phyloP scores from a whole-genome alignment of 2,329 filamentous ascomycete species.

The Penicillium olsonii region DNA sequence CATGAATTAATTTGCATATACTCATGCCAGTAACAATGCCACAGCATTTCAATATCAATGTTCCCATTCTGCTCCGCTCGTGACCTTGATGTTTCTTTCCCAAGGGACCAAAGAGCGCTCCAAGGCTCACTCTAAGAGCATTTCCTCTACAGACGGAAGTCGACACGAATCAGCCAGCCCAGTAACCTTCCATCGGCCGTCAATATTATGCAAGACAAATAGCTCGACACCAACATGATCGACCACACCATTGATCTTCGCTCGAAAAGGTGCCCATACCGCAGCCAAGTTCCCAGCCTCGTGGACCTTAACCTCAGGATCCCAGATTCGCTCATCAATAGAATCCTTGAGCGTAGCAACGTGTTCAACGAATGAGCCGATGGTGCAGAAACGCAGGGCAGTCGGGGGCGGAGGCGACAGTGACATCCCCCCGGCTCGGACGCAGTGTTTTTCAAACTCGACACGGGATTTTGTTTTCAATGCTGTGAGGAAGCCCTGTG shows the following conservation, averaged over 20 bases:
- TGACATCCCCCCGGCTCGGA: slow-evolving; percentile 37
- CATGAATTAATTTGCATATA: slow-evolving; percentile 19
- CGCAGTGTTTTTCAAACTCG: slow-evolving; percentile 38
- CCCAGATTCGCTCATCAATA: slow-evolving; percentile 39
- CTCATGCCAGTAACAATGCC: slow-evolving; percentile 9
- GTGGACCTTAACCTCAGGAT: slow-evolving; percentile 35
- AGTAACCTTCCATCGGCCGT: slow-evolving; percentile 38
- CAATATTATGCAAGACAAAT: slow-evolving; percentile 36
- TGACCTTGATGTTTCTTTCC: neutral
- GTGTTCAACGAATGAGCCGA: slow-evolving; percentile 37
- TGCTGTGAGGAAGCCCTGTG: slow-evolving; percentile 33
- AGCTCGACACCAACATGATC: slow-evolving; percentile 40
- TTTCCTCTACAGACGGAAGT: slow-evolving; percentile 33
- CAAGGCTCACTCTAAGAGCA: slow-evolving; percentile 14
- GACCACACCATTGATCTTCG: slow-evolving; percentile 37
- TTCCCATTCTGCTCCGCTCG: slow-evolving; percentile 3
- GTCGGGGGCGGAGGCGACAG: slow-evolving; percentile 33
- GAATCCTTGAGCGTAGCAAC: slow-evolving; percentile 30
- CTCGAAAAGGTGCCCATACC: slow-evolving; percentile 39
- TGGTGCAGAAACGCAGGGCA: slow-evolving; percentile 37
- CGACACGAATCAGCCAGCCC: slow-evolving; percentile 39
- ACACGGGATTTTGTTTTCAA: slow-evolving; percentile 31
- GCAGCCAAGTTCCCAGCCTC: slow-evolving; percentile 32
- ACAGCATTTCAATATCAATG: slow-evolving; percentile 8
- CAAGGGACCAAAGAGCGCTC: no score